Evolutionary conservation across 768 basidiomycete species (phyloP), one percentile per base, ranked within the genome.

Genomic region (Tylopilus subfusipes): DNA sequence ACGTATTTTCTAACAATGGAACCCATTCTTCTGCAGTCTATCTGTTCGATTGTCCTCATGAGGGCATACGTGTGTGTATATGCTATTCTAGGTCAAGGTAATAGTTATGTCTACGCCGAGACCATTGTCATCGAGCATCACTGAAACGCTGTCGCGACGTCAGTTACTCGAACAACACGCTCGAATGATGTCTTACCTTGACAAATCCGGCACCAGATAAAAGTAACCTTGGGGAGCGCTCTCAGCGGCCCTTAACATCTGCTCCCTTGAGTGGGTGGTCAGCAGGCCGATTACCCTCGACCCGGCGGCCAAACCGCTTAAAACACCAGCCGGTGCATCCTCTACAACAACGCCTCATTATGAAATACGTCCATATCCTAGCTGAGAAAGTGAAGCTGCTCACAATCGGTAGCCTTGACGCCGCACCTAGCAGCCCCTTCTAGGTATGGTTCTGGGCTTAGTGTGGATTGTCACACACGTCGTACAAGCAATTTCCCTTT

Each of bases 361-460:
- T 49, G 47, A 63, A 47, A 55, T 64, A 31, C n/a, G 50, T 27
- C 14, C 18, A 22, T 19, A 34, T 13, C 18, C 39, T 34, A n/a
- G n/a, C 10, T 36, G 44, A 34, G 14, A 44, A 30, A 34, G 22
- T 36, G 31, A n/a, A 38, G 42, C 19, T 14, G 40, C 68, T 64
- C 48, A 70, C 63, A 68, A 21, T 61, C 54, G 18, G 43, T 46
- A 13, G 86, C 81, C 42, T 81, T 76, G 21, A 86, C 82, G 2
- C 82, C 80, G 60, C 86, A 85, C 55, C 76, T 76, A 66, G 85
- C 73, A 21, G 94, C 93, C 11, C 93, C 95, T 40, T 88, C 80
- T 34, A 97, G 75, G 73, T 96, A 98, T 1, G 95, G 95, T 61
- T 95, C 94, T 11, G 95, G 93, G 63, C 85, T 84, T 49, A 2